Conservation (phyloP, 1,284 basidiomycete species). For the Cryptococcus wingfieldii region DNA sequence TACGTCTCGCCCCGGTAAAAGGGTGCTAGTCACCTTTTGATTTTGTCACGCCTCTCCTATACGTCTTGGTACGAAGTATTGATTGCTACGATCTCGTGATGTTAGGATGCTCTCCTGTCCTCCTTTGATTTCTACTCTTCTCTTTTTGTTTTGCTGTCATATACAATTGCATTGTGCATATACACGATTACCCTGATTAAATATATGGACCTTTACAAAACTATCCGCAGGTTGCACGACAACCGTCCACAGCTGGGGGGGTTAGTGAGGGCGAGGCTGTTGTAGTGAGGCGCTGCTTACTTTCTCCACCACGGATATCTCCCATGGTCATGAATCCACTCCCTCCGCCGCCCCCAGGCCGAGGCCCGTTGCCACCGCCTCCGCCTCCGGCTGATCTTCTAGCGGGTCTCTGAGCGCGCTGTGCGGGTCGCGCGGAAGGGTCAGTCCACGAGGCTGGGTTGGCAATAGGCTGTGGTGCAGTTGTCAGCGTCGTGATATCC, state of each 20-base stretch:
- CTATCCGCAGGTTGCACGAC: conserved; percentile 39
- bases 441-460: conserved; percentile 27
- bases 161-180: not conserved
- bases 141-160: not conserved
- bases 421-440: conserved; percentile 12
- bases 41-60: not conserved
- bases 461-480: conserved; percentile 24
- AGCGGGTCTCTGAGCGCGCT: not conserved
- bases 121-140: not conserved
- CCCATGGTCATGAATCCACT: conserved; percentile 41
- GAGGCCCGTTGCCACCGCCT: conserved; percentile 15
- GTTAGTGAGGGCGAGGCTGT: not conserved
- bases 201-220: not conserved
- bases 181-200: not conserved
- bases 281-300: conserved; percentile 21
- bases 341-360: conserved; percentile 18
- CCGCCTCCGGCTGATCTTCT: conserved; percentile 7
- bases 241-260: conserved; percentile 28
- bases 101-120: not conserved
- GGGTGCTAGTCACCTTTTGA: not conserved
- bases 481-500: not conserved
- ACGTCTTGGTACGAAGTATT: not conserved
- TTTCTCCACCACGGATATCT: conserved; percentile 31
- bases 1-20: conserved; percentile 1
- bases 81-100: not conserved